Base-by-base conservation (phyloP, 2,329 filamentous ascomycete genomes). In the Neospermospora avenae region DNA sequence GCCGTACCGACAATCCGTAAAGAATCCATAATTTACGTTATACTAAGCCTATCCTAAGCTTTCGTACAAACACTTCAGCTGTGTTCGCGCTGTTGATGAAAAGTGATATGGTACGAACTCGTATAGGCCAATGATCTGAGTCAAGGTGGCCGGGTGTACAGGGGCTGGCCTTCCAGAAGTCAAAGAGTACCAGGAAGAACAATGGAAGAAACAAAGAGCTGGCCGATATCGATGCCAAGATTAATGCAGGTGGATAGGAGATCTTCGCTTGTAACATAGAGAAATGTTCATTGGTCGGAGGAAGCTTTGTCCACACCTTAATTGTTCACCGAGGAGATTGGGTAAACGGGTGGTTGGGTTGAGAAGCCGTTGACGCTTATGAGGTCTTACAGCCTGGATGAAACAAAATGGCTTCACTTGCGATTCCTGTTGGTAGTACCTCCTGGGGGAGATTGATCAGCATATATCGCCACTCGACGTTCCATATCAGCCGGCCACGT, bases 271-370 rank as follows among this genome's bases (percentile, higher is more conserved):
- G 34, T 41, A 54, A 25, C 41, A 11, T 41, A 16, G 11, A 28
- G 51, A 22, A 20, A 20, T 16, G 8, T 2, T 41, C 16, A 54
- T 54, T 54, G 51, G 51, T 54, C 37, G 18, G 14, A 16, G 7
- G 14, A 42, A 54, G 51, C 51, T 54, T 54, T 42, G 51, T 54
- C 22, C 51, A 54, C 51, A 54, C 51, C 51, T 54, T 54, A 54
- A 54, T 42, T 42, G 35, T 10, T 22, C 7, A 11, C 16, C 14
- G 14, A 39, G 35, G 35, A 25, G 13, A 39, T 42, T 25, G 35
- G 22, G n/a, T 24, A 28, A 37, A 51, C 48, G 28, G 11, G 28
- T 31, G 5, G 42, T 24, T 45, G 42, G 42, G 24, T 24, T 13
- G 42, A 45, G 14, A 4, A 4, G 4, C 13, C 28, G 11, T 31